phyloP scores from a whole-genome alignment of 2,329 filamentous ascomycete genomes.

The Ambrosiella beaveri region DNA sequence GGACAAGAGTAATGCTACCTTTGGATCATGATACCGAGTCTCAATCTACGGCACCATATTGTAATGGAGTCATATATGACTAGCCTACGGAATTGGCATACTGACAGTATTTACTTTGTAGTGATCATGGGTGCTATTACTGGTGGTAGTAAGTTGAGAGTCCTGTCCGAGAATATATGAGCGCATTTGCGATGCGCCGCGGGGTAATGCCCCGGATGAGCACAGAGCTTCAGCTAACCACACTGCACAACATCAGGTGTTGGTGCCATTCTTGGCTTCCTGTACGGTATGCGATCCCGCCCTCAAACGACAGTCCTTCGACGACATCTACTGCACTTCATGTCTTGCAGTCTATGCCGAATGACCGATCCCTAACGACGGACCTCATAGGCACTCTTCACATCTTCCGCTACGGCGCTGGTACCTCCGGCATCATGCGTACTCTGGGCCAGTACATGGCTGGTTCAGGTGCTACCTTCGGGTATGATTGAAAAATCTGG shows the following conservation, averaged over 20 bases:
- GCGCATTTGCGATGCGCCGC: neutral
- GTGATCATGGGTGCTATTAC: conserved; percentile 98
- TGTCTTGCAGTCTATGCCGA: neutral
- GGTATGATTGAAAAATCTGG: conserved; percentile 35
- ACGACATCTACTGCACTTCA: too few relatives aligned
- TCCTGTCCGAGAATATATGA: neutral
- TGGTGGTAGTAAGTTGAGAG: conserved; percentile 66
- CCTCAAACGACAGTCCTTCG: too few relatives aligned
- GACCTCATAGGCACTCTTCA: conserved; percentile 59
- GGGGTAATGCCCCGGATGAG: neutral
- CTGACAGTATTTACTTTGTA: conserved; percentile 21
- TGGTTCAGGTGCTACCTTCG: conserved; percentile 87
- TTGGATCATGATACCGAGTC: neutral
- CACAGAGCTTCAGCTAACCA: neutral
- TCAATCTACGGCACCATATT: neutral
- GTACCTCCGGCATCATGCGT: conserved; percentile 81
- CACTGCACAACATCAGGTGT: conserved; percentile 46
- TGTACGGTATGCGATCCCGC: conserved; percentile 55
- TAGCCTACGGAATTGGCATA: conserved; percentile 3
- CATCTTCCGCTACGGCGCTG: conserved; percentile 88
- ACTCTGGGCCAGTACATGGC: conserved; percentile 95
- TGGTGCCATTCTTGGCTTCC: conserved; percentile 91
- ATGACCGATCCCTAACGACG: conserved; percentile 13
- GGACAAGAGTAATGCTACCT: conserved; percentile 33
- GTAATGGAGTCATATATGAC: neutral